These are phyloP conservation scores for Epichloe bromicola DNA, from an alignment of 2,329 filamentous ascomycete species.

Conservation along the genomic window DNA sequence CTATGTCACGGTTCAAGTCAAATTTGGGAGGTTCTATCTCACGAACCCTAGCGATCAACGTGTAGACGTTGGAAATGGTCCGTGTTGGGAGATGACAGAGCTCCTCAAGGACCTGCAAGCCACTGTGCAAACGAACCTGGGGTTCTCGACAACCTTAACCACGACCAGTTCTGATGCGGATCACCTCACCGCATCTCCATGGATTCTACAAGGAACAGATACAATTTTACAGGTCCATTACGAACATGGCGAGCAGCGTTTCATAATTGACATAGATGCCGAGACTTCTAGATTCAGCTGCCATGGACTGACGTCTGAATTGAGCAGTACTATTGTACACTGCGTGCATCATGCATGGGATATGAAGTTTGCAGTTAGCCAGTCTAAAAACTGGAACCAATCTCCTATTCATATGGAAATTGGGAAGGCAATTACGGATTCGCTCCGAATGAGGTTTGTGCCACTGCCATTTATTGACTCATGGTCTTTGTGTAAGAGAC, in stretches of 20 bases:
- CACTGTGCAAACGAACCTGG: conserved; percentile 6
- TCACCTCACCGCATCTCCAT: conserved; percentile 2
- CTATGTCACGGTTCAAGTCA: conserved; percentile 11
- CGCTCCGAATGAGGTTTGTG: conserved; percentile 15
- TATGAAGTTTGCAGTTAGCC: conserved; percentile 14
- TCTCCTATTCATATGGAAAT: conserved; percentile 10
- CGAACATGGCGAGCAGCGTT: background rate
- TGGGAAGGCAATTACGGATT: conserved; percentile 11
- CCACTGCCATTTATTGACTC: background rate
- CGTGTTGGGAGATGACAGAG: conserved; percentile 7
- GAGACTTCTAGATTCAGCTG: conserved; percentile 13
- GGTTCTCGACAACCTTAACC: conserved; percentile 17
- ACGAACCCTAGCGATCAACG: conserved; percentile 9
- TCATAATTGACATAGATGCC: conserved; percentile 17
- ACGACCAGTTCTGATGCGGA: conserved; percentile 15
- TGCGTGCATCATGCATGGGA: conserved; percentile 20
- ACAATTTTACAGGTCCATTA: conserved; percentile 18
- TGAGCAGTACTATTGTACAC: conserved; percentile 16
- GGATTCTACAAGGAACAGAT: conserved; percentile 9
- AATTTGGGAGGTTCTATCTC: conserved; percentile 18
- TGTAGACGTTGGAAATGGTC: conserved; percentile 11
- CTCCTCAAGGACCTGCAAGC: conserved; percentile 1
- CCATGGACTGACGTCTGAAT: conserved; percentile 8
- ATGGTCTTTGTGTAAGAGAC: background rate
- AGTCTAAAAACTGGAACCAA: conserved; percentile 4